A percentile compares a stretch with the other conserved stretches of the same genome.
These are phyloP conservation scores for Nitzschia palea DNA, from an alignment of 108 stramenopile species.

Conservation along the genomic window DNA sequence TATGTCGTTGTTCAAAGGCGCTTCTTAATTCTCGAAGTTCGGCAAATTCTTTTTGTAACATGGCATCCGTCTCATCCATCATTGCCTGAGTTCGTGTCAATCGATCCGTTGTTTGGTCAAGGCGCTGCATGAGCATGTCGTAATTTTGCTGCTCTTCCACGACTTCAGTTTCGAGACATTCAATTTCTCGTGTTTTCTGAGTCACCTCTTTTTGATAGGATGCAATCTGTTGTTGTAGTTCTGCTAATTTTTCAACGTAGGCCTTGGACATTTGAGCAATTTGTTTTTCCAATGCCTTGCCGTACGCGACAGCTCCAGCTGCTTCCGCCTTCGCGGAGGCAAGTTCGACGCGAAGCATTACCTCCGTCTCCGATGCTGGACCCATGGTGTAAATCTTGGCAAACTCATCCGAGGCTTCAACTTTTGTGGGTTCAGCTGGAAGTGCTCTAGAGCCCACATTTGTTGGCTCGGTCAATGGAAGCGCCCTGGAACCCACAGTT, in stretches of 20 bases:
- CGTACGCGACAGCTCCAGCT: not conserved
- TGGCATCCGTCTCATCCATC: slow-evolving; percentile 3
- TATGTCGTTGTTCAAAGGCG: not conserved
- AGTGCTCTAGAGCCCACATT: too few relatives aligned
- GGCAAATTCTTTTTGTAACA: slow-evolving; percentile 2
- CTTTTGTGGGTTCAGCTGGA: not conserved
- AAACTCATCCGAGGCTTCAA: not conserved
- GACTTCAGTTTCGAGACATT: not conserved
- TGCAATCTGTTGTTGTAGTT: not conserved
- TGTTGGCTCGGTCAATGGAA: not conserved
- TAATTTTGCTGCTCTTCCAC: not conserved
- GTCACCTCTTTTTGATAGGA: not conserved
- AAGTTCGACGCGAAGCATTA: not conserved
- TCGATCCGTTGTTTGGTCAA: not conserved
- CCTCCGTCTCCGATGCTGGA: not conserved
- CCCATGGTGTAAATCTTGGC: not conserved
- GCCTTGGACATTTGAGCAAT: slow-evolving; percentile 1
- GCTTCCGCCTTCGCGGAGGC: not conserved
- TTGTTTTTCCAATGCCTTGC: not conserved
- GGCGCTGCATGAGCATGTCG: not conserved
- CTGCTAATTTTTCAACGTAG: not conserved
- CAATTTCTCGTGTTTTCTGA: not conserved
- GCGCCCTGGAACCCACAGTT: too few relatives aligned
- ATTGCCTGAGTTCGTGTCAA: not conserved
- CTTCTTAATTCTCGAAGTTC: not conserved